These are phyloP conservation scores for Hortiboletus flavorubellus DNA, from an alignment of 768 basidiomycete genomes.

Conservation along the genomic window DNA sequence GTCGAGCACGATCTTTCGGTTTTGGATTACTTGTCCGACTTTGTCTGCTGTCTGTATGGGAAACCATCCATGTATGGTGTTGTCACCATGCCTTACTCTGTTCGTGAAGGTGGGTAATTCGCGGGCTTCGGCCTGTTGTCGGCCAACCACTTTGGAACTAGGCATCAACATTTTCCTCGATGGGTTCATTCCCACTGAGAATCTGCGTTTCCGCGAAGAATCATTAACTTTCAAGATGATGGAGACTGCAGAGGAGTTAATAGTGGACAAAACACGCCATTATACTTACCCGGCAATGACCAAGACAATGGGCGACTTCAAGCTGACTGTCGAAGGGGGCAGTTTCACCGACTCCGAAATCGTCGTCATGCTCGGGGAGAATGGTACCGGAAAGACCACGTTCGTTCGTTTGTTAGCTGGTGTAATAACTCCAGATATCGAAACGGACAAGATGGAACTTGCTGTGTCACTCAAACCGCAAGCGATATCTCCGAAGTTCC, in stretches of 20 bases:
- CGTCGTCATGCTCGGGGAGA: slow-evolving; percentile 98
- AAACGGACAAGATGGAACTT: slow-evolving; percentile 77
- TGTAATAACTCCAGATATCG: slow-evolving; percentile 75
- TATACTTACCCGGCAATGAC: slow-evolving; percentile 95
- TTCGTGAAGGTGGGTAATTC: slow-evolving; percentile 77
- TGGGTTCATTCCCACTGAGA: slow-evolving; percentile 98
- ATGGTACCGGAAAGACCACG: slow-evolving; percentile 98
- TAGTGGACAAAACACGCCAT: slow-evolving; percentile 82
- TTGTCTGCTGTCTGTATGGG: slow-evolving; percentile 96
- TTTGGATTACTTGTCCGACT: slow-evolving; percentile 97
- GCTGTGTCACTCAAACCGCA: slow-evolving; percentile 97
- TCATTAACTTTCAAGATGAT: slow-evolving; percentile 96
- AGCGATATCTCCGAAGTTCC: slow-evolving; percentile 97
- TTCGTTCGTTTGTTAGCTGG: slow-evolving; percentile 95
- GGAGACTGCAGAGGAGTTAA: slow-evolving; percentile 89
- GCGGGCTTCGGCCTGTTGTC: not conserved
- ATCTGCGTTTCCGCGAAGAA: slow-evolving; percentile 95
- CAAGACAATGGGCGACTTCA: slow-evolving; percentile 94
- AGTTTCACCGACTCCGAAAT: slow-evolving; percentile 99
- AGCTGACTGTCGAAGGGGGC: slow-evolving; percentile 87
- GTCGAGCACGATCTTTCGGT: slow-evolving; percentile 99
- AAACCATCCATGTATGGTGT: slow-evolving; percentile 98
- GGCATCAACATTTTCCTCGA: slow-evolving; percentile 99
- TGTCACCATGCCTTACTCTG: slow-evolving; percentile 97
- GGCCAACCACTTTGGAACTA: slow-evolving; percentile 27